Evolutionary conservation across 805 yeast genomes (phyloP), one percentile per base, ranked within the genome.

Genomic region (Candida germanica): DNA sequence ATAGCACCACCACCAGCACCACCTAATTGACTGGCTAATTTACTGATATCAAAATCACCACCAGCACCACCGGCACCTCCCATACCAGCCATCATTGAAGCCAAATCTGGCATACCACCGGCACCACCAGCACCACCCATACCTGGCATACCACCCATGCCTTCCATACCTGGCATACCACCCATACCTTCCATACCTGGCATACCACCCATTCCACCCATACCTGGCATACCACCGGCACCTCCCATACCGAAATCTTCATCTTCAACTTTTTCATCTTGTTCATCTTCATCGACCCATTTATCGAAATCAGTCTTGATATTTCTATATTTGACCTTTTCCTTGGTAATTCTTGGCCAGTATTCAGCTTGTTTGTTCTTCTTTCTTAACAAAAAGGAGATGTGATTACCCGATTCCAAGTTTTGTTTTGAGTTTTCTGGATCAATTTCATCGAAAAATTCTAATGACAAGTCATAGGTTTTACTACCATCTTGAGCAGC

Each of bases 251-350:
- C 54, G 44, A 61, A 45, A 30, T 56, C 64, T 15, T 54, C 60
- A 14, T 58, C 77, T 27, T 71, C 82, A 8, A 68, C 71, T 34
- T 61, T 69, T 40, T 80, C 89, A 26, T 87, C 88, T 65, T 91
- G 98, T 65, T 91, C 98, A 57, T 91, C 98, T 69, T 91, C 98
- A 57, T 91, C 98, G 26, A 86, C 95, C 98, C 98, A 91, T 62
- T 82, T 86, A 68, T 89, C 96, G 56, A 91, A 91, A 57, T 91
- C 98, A 10, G 98, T 91, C 71, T 86, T 85, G 58, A 91, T 77
- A 63, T 76, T 86, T 47, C 80, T 87, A 43, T 73, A 76, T 58
- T 81, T 87, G 54, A 75, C 71, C 69, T 88, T 87, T 52, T 84
- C 89, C 65, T 88, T 89, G 38, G 89, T 83, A 58, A 91, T 74